These are phyloP conservation scores for Aphanomyces cochlioides DNA, from an alignment of 352 stramenopile species.

Conservation along the genomic window DNA sequence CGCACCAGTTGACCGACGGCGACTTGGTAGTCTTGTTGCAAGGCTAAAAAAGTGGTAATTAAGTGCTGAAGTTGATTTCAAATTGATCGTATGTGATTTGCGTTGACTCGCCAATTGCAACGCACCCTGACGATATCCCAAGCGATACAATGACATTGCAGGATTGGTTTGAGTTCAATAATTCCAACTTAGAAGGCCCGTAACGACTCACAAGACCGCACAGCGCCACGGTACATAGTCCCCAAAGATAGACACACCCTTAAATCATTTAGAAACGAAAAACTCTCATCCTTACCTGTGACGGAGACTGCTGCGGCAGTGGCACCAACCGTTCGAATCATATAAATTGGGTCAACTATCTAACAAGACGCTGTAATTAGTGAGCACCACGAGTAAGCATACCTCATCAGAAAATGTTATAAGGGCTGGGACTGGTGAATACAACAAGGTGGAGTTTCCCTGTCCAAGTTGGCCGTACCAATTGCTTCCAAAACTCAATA, in stretches of 20 bases:
- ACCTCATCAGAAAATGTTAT: slow-evolving; percentile 1
- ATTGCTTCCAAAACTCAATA: slow-evolving; percentile 62
- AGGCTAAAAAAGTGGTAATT: slow-evolving; percentile 15
- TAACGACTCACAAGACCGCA: slow-evolving; percentile 13
- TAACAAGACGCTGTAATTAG: background rate
- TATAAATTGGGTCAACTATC: slow-evolving; percentile 12
- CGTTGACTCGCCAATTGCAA: background rate
- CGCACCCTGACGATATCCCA: slow-evolving; percentile 5
- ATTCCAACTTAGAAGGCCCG: background rate
- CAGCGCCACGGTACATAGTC: slow-evolving; percentile 12
- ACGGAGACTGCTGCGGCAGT: slow-evolving; percentile 17
- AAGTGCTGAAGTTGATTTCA: background rate
- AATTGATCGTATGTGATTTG: background rate
- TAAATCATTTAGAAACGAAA: background rate
- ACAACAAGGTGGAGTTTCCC: background rate
- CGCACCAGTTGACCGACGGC: slow-evolving; percentile 44
- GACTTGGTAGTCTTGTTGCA: slow-evolving; percentile 31
- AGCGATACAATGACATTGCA: slow-evolving; percentile 5
- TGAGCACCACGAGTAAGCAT: background rate
- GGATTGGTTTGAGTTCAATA: background rate
- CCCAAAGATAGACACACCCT: slow-evolving; percentile 22
- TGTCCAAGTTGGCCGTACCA: slow-evolving; percentile 64
- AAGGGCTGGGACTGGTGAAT: background rate
- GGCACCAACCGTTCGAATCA: slow-evolving; percentile 4
- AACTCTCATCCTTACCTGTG: slow-evolving; percentile 2